A percentile compares a stretch with the other conserved stretches of the same genome.
Conservation (phyloP, 2,329 filamentous ascomycete genomes). For the Elsinoe necatrix region DNA sequence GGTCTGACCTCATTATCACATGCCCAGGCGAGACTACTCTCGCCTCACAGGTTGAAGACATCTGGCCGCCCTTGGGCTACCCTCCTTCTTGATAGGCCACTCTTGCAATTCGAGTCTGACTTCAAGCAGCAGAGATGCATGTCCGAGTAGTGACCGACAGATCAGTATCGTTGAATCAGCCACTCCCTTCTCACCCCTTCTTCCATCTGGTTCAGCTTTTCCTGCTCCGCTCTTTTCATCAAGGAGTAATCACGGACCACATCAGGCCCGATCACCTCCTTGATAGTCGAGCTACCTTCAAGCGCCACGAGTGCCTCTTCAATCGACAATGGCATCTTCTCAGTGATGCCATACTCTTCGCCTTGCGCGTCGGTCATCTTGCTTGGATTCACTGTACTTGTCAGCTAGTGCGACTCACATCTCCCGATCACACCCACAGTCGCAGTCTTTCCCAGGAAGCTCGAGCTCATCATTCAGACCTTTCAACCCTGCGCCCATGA, state of each 20-base stretch:
- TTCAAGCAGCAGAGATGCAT: too few relatives aligned
- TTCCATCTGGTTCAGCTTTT: slow-evolving; percentile 43
- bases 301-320: slow-evolving; percentile 48
- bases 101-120: too few relatives aligned
- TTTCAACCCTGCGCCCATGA: slow-evolving; percentile 51
- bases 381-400: slow-evolving; percentile 42
- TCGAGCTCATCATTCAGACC: slow-evolving; percentile 43
- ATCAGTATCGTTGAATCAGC: slow-evolving; percentile 58
- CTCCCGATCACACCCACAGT: slow-evolving; percentile 20
- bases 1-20: too few relatives aligned
- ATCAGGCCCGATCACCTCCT: slow-evolving; percentile 38
- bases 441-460: slow-evolving; percentile 47
- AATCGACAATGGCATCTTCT: slow-evolving; percentile 48
- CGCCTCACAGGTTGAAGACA: too few relatives aligned
- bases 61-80: too few relatives aligned
- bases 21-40: too few relatives aligned
- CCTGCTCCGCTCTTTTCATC: slow-evolving; percentile 53
- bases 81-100: too few relatives aligned
- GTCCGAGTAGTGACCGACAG: not conserved
- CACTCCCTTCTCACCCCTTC: slow-evolving; percentile 45
- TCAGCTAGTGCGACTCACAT: slow-evolving; percentile 13
- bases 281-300: slow-evolving; percentile 40
- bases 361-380: slow-evolving; percentile 42
- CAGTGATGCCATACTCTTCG: slow-evolving; percentile 44
- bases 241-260: slow-evolving; percentile 49